Conservation (phyloP, 78 protist genomes). For the Trichosphaerium sp. region DNA sequence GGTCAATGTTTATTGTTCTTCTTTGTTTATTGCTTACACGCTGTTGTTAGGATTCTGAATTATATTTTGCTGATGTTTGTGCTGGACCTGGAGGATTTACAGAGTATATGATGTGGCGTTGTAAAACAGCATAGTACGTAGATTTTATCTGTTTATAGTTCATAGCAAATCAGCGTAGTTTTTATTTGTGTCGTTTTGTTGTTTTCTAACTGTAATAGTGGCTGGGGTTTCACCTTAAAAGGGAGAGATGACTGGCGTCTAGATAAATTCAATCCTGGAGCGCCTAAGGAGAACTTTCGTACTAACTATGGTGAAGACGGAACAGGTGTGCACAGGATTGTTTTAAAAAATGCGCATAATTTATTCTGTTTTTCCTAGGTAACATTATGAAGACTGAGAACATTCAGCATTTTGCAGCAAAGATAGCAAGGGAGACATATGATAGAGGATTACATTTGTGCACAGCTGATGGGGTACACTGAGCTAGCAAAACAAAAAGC, state of each 20-base stretch:
- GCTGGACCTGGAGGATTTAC: constrained; percentile 91
- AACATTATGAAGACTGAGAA: constrained; percentile 43
- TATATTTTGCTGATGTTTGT: constrained; percentile 55
- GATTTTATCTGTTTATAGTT: too few species aligned
- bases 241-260: constrained; percentile 54
- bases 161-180: too few species aligned
- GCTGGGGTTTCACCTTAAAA: constrained; percentile 53
- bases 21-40: too few species aligned
- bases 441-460: constrained; percentile 50
- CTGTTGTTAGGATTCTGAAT: too few species aligned
- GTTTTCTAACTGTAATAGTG: not conserved
- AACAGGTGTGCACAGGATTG: too few species aligned
- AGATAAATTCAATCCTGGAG: constrained; percentile 29
- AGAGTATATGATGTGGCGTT: constrained; percentile 68
- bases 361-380: too few species aligned
- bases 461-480: constrained; percentile 72
- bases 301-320: constrained; percentile 45
- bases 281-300: constrained; percentile 53
- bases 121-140: constrained; percentile 19
- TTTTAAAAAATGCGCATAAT: too few species aligned
- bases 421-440: constrained; percentile 20
- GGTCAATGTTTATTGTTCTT: too few species aligned
- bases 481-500: too few species aligned
- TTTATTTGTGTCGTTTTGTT: too few species aligned
- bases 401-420: constrained; percentile 26